Base-by-base conservation (phyloP, 2,329 filamentous ascomycete species). In the Triangularia setosa region DNA sequence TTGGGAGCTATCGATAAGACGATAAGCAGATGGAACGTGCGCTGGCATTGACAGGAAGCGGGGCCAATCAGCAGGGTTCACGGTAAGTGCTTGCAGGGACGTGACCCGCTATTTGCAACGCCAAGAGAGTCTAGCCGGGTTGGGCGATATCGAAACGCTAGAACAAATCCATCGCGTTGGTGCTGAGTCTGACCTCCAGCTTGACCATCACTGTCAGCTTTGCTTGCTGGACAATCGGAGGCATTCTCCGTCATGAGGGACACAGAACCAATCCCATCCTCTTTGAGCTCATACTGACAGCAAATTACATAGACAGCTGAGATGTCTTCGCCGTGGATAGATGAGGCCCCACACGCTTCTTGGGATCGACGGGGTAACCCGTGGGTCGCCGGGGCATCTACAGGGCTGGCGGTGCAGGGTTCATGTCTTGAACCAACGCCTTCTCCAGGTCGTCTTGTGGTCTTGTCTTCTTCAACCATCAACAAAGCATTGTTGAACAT, bases 381-480 rank as follows among this genome's bases (percentile, higher is more conserved):
- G 40, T 48, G 21, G 40, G 40, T 21, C 40, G n/a, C n/a, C n/a
- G 40, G 30, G 62, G 58, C 30, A n/a, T 52, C 27, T 58, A 53
- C 62, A 64, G n/a, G 62, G 58, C 58, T 64, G 58, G 40, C 40
- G 18, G 40, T 48, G 40, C 40, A 48, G 40, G 40, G 40, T 48
- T 12, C 40, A 48, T 18, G 40, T 48, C 40, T 48, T 40, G 52
- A 16, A 52, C 35, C 18, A 40, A 40, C 35, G 30, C 30, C 8
- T 14, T 35, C 30, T 9, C 30, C 27, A 28, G 9, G 30, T 35
- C 30, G 5, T 35, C 27, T 28, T 8, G 27, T 28, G 27, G 27
- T 28, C 27, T 28, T 28, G 27, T 28, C 30, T 8, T 40, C 33
- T 40, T n/a, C 33, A 40, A 4, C 8, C 11, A 33, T 28, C 30